Base-by-base conservation (phyloP, 352 stramenopile species). In the Phytophthora foliorum region DNA sequence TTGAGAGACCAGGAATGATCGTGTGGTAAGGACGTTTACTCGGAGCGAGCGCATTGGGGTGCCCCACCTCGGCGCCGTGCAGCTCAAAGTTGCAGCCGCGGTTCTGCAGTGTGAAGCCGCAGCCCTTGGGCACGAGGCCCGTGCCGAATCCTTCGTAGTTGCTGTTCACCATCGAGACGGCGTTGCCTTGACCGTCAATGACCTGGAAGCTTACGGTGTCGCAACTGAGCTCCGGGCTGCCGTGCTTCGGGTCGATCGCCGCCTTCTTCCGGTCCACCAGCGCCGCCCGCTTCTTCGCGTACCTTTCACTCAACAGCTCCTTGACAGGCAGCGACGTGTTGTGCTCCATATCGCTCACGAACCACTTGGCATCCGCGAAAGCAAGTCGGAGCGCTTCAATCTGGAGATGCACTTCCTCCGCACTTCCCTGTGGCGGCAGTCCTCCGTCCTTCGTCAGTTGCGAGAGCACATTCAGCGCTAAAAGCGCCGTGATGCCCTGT, bases 61-160 rank as follows among this genome's bases (percentile, higher is more conserved):
- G 97, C 16, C 50, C 45, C n/a, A 62, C 50, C n/a, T 67, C 63
- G 3, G 63, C 17, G 10, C 94, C 75, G 36, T 90, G 61, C 16
- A 99, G 70, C 13, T 81, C 81, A 64, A 99, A 99, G 63, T 98
- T 98, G 69, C 78, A 90, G 16, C 97, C 97, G 27, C 97, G 86
- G 82, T 99, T 99, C 77, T 99, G 97, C 36, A 99, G 71, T 11
- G 96, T 93, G 79, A 99, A 99, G 29, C 97, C 97, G 65, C 91
- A 98, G 17, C 86, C 86, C 17, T 90, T 66, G 0, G 97, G 97
- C 50, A 99, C 92, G 45, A 99, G 90, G n/a, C 86, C 96, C 25
- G 94, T 97, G 38, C 97, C 97, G 68, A 99, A 99, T 44, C 93
- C 95, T 77, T 96, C 93, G 75, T 98, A 99, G 82, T 99, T 99